Evolutionary conservation across 1,284 basidiomycete species (phyloP), one percentile per base, ranked within the genome.

Genomic region (Cutaneotrichosporon sp.): DNA sequence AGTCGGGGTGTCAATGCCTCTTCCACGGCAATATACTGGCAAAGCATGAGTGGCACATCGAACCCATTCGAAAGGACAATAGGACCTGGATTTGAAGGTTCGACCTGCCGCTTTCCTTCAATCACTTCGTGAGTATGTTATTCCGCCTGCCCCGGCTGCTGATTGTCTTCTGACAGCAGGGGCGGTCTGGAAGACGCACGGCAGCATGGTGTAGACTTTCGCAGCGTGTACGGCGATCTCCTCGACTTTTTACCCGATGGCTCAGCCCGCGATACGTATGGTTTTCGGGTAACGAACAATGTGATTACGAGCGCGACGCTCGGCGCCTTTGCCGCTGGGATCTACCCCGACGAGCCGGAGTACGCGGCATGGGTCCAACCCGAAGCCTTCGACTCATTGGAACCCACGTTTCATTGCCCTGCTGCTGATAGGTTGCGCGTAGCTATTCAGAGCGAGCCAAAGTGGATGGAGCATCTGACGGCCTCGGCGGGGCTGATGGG

Each of bases 241-340:
- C 61, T 71, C 12, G 34, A 49, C 10, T 71, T 71, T 55, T 56
- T 71, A 14, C 68, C 68, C 4, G 19, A 24, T 12, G 34, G 49
- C 4, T 25, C 50, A 19, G 63, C 68, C 38, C 52, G 33, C 44
- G 59, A 61, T 2, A 49, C 57, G 49, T 67, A 67, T 43, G 32
- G 46, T 12, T 71, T 62, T 49, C 57, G 68, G 16, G 68, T 71
- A 10, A 69, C 70, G 16, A 68, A 68, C 57, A 69, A 69, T 49
- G 64, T 61, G 12, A 66, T 70, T 46, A 71, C 70, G 5, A 60
- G 62, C 1, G 65, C 68, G 52, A 68, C 67, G 5, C 56, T 67
- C 11, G 48, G 65, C 51, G 67, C 62, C 1, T 60, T 68, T 25
- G 59, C 55, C 16, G 42, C 32, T 22, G 68, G 65, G 2, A 20